Evolutionary conservation across 345 rosid genomes (phyloP), one percentile per base, ranked within the genome.

Genomic region (Eucalyptus tenuipes): DNA sequence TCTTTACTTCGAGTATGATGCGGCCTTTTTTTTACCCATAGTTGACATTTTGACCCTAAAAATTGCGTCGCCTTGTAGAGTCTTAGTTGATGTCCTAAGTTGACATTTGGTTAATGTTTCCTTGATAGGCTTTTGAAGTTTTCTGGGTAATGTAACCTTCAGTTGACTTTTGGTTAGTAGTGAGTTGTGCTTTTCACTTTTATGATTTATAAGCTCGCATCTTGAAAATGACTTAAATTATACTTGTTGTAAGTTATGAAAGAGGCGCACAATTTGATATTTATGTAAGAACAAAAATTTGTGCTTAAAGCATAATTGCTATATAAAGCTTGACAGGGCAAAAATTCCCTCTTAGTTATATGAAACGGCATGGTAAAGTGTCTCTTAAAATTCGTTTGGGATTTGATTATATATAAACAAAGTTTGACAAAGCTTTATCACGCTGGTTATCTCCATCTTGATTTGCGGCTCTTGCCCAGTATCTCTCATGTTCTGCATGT

Each of bases 261-360:
- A 64, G 1, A n/a, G 1, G 9, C 5, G 0, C 66, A 3, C 4
- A 1, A 10, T 25, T 59, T 59, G 66, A 59, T 59, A 25, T 25
- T 11, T 27, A 24, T 11, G 66, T 59, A 10, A 59, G 25, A 59
- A 24, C 7, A 12, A 59, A 59, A 25, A 11, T 0, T 24, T 25
- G 14, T 11, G 66, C 25, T 24, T 59, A 27, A 59, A 59, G 66
- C 29, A 24, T 22, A 55, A 22, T 4, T 55, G 61, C 8, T 24
- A 55, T 55, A 22, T 55, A 55, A 55, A 55, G 61, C 61, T 55
- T 20, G 27, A 55, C 61, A 2, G 3, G 29, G 61, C 61, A 55
- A 55, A 55, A 55, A 25, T 59, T 7, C 15, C 15, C 31, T 59
- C n/a, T 59, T 59, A 12, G 24, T 27, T 59, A 25, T 24, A 64